Evolutionary conservation across 1,139 yeast species (phyloP).

Genomic region (Sugiyamaella castrensis): DNA sequence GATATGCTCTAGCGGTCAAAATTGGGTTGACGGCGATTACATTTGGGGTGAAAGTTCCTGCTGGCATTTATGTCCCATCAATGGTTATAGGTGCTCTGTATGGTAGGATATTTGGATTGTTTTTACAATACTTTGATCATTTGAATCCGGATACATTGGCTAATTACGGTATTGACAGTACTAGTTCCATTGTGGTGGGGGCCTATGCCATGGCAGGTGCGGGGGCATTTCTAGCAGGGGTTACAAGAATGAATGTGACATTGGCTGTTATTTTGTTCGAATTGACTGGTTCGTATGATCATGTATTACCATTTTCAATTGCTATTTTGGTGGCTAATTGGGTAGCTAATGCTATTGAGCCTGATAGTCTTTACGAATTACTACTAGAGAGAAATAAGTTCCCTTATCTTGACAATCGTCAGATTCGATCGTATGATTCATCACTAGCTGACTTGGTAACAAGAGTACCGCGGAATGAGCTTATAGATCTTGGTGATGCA

Average conservation of each 20-base stretch:
- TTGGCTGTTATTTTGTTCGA: constrained; percentile 59
- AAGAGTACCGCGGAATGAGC: constrained; percentile 25
- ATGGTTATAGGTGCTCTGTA: constrained; percentile 67
- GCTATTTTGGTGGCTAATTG: constrained; percentile 59
- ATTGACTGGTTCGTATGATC: constrained; percentile 57
- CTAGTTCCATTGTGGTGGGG: constrained; percentile 43
- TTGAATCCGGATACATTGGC: constrained; percentile 12
- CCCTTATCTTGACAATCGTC: constrained; percentile 50
- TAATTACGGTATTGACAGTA: constrained; percentile 12
- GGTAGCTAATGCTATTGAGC: constrained; percentile 55
- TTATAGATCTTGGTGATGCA: constrained; percentile 44
- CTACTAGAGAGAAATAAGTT: constrained; percentile 51
- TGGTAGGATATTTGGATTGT: constrained; percentile 54
- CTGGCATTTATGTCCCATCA: constrained; percentile 67
- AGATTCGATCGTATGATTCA: constrained; percentile 40
- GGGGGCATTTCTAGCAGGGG: constrained; percentile 68
- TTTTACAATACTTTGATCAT: constrained; percentile 44
- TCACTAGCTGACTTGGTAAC: constrained; percentile 47
- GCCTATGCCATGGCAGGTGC: constrained; percentile 67
- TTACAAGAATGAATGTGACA: constrained; percentile 63
- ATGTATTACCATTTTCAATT: constrained; percentile 57
- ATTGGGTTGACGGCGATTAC: constrained; percentile 50
- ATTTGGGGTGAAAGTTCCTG: constrained; percentile 61
- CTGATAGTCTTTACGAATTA: constrained; percentile 52
- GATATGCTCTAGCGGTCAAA: constrained; percentile 48